Evolutionary conservation across 148 eudicot genomes (phyloP).

Genomic region (Persicaria maculosa): DNA sequence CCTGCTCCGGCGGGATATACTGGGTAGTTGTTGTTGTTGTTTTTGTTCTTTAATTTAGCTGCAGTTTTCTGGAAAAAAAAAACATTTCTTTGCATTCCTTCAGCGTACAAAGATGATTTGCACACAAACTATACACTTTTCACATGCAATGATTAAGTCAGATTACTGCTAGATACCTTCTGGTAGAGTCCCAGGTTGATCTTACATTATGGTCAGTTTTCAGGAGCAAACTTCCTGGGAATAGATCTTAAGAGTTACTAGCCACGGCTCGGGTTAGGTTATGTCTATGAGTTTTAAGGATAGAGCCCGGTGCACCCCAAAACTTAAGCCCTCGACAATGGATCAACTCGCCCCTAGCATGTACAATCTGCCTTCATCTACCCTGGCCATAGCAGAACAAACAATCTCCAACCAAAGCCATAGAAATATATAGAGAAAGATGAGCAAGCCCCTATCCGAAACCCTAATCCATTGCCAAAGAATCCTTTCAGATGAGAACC

Average conservation of each 20-base stretch:
- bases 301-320: neutral
- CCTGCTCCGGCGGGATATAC: too few relatives aligned
- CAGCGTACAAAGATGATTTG: neutral
- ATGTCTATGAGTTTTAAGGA: neutral
- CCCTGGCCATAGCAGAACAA: too few relatives aligned
- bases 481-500: too few relatives aligned
- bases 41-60: neutral
- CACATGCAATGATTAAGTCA: neutral
- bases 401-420: too few relatives aligned
- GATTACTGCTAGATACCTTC: neutral
- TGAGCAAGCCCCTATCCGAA: too few relatives aligned
- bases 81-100: neutral
- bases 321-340: too few relatives aligned
- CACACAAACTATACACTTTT: neutral
- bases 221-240: neutral
- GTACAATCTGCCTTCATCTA: too few relatives aligned
- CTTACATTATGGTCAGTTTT: neutral
- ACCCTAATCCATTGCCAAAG: too few relatives aligned
- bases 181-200: neutral
- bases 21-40: too few relatives aligned
- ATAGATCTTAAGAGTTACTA: neutral
- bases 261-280: neutral
- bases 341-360: too few relatives aligned
- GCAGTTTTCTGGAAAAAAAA: neutral
- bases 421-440: too few relatives aligned